A percentile compares a stretch with the other conserved stretches of the same genome.
Evolutionary conservation across 2,329 filamentous ascomycete genomes (phyloP).

Genomic region (Tolypocladium paradoxum): DNA sequence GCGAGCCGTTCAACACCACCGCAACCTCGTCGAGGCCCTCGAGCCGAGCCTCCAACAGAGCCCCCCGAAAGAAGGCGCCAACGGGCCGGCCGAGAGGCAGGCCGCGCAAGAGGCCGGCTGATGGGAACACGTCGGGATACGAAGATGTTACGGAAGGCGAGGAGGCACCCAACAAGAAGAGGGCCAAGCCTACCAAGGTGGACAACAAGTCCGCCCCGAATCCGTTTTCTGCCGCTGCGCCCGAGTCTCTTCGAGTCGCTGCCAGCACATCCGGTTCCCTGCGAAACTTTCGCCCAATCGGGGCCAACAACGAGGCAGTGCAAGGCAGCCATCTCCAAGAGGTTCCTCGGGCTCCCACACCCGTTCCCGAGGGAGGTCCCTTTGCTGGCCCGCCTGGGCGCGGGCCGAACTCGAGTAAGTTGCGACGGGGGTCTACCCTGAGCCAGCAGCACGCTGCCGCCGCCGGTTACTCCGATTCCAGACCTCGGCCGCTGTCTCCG

Average conservation of each 20-base stretch:
- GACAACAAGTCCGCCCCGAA: slow-evolving; percentile 57
- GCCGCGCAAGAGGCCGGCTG: slow-evolving; percentile 41
- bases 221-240: slow-evolving; percentile 64
- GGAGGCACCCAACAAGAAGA: slow-evolving; percentile 49
- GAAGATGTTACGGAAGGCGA: slow-evolving; percentile 56
- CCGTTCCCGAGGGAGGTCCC: slow-evolving; percentile 45
- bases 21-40: slow-evolving; percentile 41
- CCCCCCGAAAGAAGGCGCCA: slow-evolving; percentile 26
- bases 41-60: slow-evolving; percentile 45
- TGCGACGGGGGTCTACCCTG: slow-evolving; percentile 52
- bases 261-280: slow-evolving; percentile 85
- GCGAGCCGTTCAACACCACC: slow-evolving; percentile 6
- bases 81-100: slow-evolving; percentile 46
- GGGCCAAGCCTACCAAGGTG: slow-evolving; percentile 65
- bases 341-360: slow-evolving; percentile 66
- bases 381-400: slow-evolving; percentile 15
- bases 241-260: slow-evolving; percentile 77
- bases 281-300: slow-evolving; percentile 68
- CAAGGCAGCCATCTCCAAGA: slow-evolving; percentile 52
- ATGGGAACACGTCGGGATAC: slow-evolving; percentile 64
- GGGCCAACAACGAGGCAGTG: slow-evolving; percentile 33
- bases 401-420: slow-evolving; percentile 16
- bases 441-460: slow-evolving; percentile 38
- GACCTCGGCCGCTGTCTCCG: slow-evolving; percentile 27
- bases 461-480: slow-evolving; percentile 26